These are phyloP conservation scores for Pichia sp. DNA, from an alignment of 1,139 yeast species.

Conservation along the genomic window DNA sequence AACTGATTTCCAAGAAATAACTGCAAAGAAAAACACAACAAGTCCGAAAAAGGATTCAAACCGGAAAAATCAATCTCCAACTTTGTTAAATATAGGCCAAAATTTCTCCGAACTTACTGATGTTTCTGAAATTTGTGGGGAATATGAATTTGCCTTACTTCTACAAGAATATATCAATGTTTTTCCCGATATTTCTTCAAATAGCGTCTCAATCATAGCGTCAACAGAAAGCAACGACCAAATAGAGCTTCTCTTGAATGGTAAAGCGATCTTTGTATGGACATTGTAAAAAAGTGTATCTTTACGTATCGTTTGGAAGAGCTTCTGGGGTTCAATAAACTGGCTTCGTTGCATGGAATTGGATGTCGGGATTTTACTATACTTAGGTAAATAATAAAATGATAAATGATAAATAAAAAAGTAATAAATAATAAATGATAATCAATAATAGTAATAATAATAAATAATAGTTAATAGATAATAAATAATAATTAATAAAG, in stretches of 20 bases:
- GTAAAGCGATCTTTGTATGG: not conserved
- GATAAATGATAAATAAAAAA: no score
- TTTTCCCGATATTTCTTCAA: slow-evolving; percentile 1
- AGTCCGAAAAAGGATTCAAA: not conserved
- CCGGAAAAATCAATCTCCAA: not conserved
- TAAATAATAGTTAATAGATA: no score
- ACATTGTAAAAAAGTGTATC: no score
- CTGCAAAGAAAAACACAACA: not conserved
- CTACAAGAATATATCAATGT: slow-evolving; percentile 4
- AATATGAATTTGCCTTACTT: slow-evolving; percentile 6
- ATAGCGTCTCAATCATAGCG: not conserved
- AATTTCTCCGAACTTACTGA: not conserved
- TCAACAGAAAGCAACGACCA: not conserved
- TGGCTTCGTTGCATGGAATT: no score
- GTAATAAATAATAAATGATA: no score
- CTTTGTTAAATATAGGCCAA: not conserved
- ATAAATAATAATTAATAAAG: no score
- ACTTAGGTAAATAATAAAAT: no score
- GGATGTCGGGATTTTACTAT: no score
- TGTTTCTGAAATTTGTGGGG: slow-evolving; percentile 8
- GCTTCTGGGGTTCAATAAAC: no score
- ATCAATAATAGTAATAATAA: no score
- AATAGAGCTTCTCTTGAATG: not conserved
- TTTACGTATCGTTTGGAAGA: no score
- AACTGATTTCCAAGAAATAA: not conserved